phyloP scores from a whole-genome alignment of 1,139 yeast species.

The Pichia inconspicua region DNA sequence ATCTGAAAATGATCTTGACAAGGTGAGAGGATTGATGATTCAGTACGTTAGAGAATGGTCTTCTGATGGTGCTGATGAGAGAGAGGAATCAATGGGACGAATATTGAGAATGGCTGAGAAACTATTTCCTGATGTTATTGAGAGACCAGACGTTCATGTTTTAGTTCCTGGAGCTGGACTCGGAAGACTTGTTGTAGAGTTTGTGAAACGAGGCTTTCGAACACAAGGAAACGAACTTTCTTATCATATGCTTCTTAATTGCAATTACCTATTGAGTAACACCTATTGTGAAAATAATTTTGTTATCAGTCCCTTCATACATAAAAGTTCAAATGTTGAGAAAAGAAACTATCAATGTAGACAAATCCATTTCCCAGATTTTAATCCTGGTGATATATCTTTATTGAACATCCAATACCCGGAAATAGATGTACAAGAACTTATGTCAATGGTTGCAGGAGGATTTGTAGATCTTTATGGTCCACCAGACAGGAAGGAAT shows the following conservation, averaged over 20 bases:
- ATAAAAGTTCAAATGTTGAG: conserved; percentile 41
- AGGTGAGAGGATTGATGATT: conserved; percentile 52
- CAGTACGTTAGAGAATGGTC: conserved; percentile 79
- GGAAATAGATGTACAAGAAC: conserved; percentile 38
- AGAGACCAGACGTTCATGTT: conserved; percentile 38
- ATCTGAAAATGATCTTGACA: conserved; percentile 43
- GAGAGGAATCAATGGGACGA: conserved; percentile 39
- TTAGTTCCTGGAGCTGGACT: conserved; percentile 82
- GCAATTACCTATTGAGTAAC: conserved; percentile 56
- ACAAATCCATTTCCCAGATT: conserved; percentile 48
- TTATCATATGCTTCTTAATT: conserved; percentile 68
- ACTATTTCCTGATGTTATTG: conserved; percentile 35
- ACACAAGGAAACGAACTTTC: conserved; percentile 86
- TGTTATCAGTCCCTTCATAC: conserved; percentile 48
- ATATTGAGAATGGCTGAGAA: conserved; percentile 40
- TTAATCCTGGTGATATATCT: conserved; percentile 35
- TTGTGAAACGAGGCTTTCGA: conserved; percentile 58
- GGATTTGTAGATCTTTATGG: conserved; percentile 75
- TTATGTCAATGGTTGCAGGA: conserved; percentile 76
- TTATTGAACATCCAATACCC: conserved; percentile 30
- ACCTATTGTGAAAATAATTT: conserved; percentile 34
- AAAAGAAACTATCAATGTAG: conserved; percentile 41
- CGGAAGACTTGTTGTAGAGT: conserved; percentile 69
- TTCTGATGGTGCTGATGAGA: conserved; percentile 47
- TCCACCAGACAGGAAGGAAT: conserved; percentile 32